A percentile compares a stretch with the other conserved stretches of the same genome.
Conservation (phyloP, 306 rosid genomes). For the Cucumis sativus region Cucumber_9930_V3 NC_026655.2:572001-572500, state of each 20-base stretch:
- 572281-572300: constrained; percentile 41
- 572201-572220: constrained; percentile 2
- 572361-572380: constrained; percentile 98
- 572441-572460: neutral
- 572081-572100: constrained; percentile 88
- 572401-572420: constrained; percentile 27
- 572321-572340: constrained; percentile 90
- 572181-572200: constrained; percentile 54
- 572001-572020: constrained; percentile 3
- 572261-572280: constrained; percentile 4
- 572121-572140: constrained; percentile 87
- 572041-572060: constrained; percentile 43
- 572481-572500: constrained; percentile 61
- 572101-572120: constrained; percentile 87
- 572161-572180: constrained; percentile 89
- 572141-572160: constrained; percentile 50
- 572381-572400: constrained; percentile 73
- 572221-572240: neutral
- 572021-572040: constrained; percentile 7
- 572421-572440: neutral
- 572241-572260: neutral
- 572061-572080: constrained; percentile 59
- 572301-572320: constrained; percentile 87
- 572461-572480: neutral
- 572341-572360: constrained; percentile 96